Evolutionary conservation across 2,329 filamentous ascomycete genomes (phyloP).

Genomic region (Aspergillus flavus): DNA sequence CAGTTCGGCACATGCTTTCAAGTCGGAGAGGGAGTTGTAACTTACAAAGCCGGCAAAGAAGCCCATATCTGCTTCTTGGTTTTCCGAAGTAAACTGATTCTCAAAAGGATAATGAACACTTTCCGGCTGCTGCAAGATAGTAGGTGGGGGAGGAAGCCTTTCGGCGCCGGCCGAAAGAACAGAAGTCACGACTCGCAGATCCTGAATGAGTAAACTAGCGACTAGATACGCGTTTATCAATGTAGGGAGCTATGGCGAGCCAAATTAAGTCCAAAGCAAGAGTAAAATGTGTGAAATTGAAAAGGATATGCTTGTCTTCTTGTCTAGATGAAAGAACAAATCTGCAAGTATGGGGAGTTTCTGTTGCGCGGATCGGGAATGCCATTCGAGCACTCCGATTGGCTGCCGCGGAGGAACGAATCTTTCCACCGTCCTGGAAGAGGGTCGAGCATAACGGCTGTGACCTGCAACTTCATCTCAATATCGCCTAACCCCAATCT

Average conservation of each 20-base stretch:
- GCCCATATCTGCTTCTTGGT: constrained; percentile 17
- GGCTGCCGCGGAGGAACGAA: constrained; percentile 34
- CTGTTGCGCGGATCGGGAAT: constrained; percentile 5
- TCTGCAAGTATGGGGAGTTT: constrained; percentile 3
- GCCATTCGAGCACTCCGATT: constrained; percentile 34
- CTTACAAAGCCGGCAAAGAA: constrained; percentile 65
- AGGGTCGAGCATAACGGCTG: constrained; percentile 3
- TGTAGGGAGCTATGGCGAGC: not conserved
- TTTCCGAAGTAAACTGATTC: not conserved
- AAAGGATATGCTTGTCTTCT: not conserved
- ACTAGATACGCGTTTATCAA: not conserved
- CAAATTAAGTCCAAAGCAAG: not conserved
- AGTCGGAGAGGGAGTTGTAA: not conserved
- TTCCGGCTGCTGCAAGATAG: not conserved
- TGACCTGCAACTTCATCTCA: not conserved
- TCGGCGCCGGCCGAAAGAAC: constrained; percentile 2
- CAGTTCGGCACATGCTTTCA: not conserved
- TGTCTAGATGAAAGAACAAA: not conserved
- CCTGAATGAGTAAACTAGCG: not conserved
- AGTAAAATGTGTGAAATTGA: not conserved
- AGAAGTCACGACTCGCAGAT: not conserved
- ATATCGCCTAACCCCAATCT: not conserved
- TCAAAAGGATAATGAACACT: not conserved
- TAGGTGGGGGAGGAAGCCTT: not conserved
- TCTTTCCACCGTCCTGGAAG: constrained; percentile 26